A percentile compares a stretch with the other conserved stretches of the same genome.
These are phyloP conservation scores for Trichoderma erinaceum DNA, from an alignment of 495 filamentous ascomycete species.

Conservation along the genomic window DNA sequence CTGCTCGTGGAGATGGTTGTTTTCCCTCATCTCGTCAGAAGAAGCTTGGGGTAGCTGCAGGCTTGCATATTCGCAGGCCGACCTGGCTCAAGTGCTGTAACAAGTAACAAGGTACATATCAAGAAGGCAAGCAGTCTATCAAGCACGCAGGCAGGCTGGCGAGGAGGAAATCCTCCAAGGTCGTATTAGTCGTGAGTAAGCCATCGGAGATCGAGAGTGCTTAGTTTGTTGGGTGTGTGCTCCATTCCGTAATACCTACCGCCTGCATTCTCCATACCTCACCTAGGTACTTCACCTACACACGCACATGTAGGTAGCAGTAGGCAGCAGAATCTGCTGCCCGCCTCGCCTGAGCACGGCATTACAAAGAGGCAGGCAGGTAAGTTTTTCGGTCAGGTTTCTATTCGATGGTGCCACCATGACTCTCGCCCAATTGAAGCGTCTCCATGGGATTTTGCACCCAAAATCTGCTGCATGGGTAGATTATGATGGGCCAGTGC, in stretches of 20 bases:
- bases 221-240: no score
- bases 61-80: background rate
- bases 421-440: background rate
- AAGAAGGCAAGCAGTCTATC: no score
- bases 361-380: slow-evolving; percentile 12
- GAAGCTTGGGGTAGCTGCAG: background rate
- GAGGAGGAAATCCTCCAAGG: background rate
- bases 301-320: background rate
- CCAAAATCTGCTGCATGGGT: slow-evolving; percentile 1
- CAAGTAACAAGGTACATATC: no score
- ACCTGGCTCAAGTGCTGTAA: background rate
- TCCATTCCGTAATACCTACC: background rate
- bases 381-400: background rate
- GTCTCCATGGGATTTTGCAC: background rate
- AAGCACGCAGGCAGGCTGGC: background rate
- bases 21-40: background rate
- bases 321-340: background rate
- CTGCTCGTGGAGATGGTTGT: background rate
- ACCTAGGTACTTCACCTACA: background rate
- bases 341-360: slow-evolving; percentile 12
- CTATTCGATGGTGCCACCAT: background rate
- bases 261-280: background rate
- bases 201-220: background rate
- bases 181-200: background rate
- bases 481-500: slow-evolving; percentile 3